Evolutionary conservation across 441 rosid species (phyloP), one percentile per base, ranked within the genome.

Genomic region (Populus tomentosa): DNA sequence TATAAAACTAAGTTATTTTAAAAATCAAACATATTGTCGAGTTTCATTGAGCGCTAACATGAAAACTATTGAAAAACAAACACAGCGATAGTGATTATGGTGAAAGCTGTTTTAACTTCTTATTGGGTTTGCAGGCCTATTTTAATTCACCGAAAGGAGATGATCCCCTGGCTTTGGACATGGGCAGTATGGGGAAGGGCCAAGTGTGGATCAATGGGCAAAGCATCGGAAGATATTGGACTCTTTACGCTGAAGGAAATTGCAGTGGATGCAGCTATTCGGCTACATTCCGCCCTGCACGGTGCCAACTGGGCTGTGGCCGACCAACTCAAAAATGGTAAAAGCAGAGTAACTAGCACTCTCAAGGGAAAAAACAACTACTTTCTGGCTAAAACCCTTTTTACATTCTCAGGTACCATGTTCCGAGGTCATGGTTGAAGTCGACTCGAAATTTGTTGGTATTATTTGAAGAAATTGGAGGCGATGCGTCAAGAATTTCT

Each of bases 151-250:
- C 98, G 13, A 86, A 88, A 74, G 99, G 98, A 59, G 87, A 89
- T 9, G 98, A 91, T 73, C 99, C 98, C 2, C 77, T 94, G 76
- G 98, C 93, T 65, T 85, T 93, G 75, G 98, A 90, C 86, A 88
- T 93, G 93, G 85, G 86, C 69, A 90, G 94, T n/a, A 94, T 94
- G 98, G 98, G 91, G 65, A 94, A 94, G 80, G 98, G 98, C 33
- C 97, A 94, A 84, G 86, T 90, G 53, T 94, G 98, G 98, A 88
- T 93, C 78, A 94, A 94, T 30, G 98, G 97, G 21, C 83, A 88
- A 82, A 90, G 89, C 81, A 87, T 93, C 4, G 98, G 98, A 28
- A 91, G 98, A 83, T 93, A 93, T 80, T 95, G 98, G 98, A 89
- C 89, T 8, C 87, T 90, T 18, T 75, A 77, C 38, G 97, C 97